These are phyloP conservation scores for Clavispora fructus DNA, from an alignment of 805 yeast genomes.

Conservation along the genomic window DNA sequence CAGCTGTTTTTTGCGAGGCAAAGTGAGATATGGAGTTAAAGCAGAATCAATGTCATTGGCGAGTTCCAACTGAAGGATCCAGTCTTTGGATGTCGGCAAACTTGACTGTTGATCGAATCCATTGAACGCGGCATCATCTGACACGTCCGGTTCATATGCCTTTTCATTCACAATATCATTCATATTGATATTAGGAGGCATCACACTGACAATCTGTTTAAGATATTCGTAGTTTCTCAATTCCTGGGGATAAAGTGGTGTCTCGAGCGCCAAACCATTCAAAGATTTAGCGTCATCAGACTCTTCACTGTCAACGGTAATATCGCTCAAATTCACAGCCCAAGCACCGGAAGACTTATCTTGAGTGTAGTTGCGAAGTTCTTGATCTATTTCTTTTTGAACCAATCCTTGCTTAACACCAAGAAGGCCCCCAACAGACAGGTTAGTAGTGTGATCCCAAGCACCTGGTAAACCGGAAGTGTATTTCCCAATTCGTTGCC, in stretches of 20 bases:
- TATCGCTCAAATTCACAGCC: conserved; percentile 26
- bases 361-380: conserved; percentile 19
- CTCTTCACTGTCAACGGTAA: conserved; percentile 25
- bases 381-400: conserved; percentile 24
- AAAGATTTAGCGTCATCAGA: conserved; percentile 10
- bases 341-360: conserved; percentile 18
- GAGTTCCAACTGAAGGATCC: conserved; percentile 62
- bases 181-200: conserved; percentile 26
- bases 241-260: conserved; percentile 9
- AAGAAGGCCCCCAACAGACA: conserved; percentile 17
- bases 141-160: conserved; percentile 65
- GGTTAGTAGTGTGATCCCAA: conserved; percentile 20
- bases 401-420: conserved; percentile 26
- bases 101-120: conserved; percentile 37
- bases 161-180: conserved; percentile 50
- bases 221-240: conserved; percentile 27
- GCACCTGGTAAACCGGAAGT: conserved; percentile 34
- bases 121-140: conserved; percentile 30
- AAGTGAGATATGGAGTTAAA: conserved; percentile 27
- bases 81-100: conserved; percentile 49
- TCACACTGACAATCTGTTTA: conserved; percentile 26
- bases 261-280: conserved; percentile 10
- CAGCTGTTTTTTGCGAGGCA: conserved; percentile 12
- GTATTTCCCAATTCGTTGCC: conserved; percentile 25
- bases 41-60: conserved; percentile 41